Base-by-base conservation (phyloP, 2,329 filamentous ascomycete species). In the Onygenales sp. region DNA sequence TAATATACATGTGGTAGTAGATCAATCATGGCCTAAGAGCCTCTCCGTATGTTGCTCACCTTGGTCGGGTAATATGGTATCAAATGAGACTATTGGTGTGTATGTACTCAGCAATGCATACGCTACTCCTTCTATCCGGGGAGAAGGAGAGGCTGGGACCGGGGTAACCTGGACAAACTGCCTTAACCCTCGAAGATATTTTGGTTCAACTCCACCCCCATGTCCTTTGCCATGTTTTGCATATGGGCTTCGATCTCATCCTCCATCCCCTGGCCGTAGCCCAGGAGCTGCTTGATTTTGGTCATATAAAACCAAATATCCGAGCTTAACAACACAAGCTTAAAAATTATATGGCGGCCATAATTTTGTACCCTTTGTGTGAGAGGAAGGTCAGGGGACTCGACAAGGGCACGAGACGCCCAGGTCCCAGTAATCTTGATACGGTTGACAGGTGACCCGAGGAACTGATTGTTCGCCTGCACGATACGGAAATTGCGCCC, bases 341-440 rank as follows among this genome's bases (percentile, higher is more conserved):
- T 82, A 73, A 97, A 97, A n/a, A 95, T 62, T 17, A 94, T 51
- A 72, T 97, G 92, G 21, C 82, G 77, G 69, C 86, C 85, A 58
- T 83, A 84, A 64, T 92, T 88, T 52, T 74, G 71, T 61, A 86
- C 74, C 49, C 87, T 76, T 69, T 89, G 79, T 0, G 71, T 65
- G 54, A 80, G 74, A 2, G 79, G 79, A 53, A 89, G 73, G 64
- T 87, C 80, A 13, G 75, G 78, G 58, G 85, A 84, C 69, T 94
- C 84, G 27, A 86, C 85, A n/a, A 97, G 73, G 51, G 89, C 90
- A 21, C 87, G 78, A 55, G 83, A 88, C 1, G 92, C 92, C 92
- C 92, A 97, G 54, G 83, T 78, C 21, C 91, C 91, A 58, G 93
- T 96, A 67, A 95, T 90, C 74, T 96, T 96, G 69, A 97, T 83